These are phyloP conservation scores for Phytophthora syringae DNA, from an alignment of 352 stramenopile species.

Conservation along the genomic window DNA sequence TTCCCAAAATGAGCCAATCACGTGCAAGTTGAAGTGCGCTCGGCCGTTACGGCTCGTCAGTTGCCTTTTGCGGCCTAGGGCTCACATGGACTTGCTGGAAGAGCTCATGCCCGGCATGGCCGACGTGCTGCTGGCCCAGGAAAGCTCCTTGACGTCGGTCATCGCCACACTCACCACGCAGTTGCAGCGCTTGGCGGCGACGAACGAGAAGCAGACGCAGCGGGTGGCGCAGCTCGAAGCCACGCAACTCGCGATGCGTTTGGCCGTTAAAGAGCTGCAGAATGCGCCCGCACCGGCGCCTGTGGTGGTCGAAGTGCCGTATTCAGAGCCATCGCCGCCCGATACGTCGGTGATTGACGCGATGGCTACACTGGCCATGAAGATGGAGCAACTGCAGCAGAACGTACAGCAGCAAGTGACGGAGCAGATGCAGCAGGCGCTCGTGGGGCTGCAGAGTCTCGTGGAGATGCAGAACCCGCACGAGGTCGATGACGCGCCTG, in stretches of 20 bases:
- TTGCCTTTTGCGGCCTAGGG: not conserved
- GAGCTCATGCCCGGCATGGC: constrained; percentile 72
- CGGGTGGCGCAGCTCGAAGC: constrained; percentile 47
- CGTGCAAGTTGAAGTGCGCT: constrained; percentile 13
- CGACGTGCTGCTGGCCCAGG: constrained; percentile 65
- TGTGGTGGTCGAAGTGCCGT: constrained; percentile 30
- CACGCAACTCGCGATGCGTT: constrained; percentile 35
- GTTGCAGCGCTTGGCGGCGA: constrained; percentile 51
- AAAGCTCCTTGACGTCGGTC: constrained; percentile 59
- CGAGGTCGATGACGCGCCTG: constrained; percentile 28
- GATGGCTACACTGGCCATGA: constrained; percentile 15
- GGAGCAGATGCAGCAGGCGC: constrained; percentile 25
- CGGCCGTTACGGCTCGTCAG: constrained; percentile 1
- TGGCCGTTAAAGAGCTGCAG: constrained; percentile 35
- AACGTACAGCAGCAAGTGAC: constrained; percentile 34
- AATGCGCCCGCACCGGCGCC: constrained; percentile 18
- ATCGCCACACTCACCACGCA: constrained; percentile 60
- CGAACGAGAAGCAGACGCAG: constrained; percentile 40
- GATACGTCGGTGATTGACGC: constrained; percentile 22
- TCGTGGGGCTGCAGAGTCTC: constrained; percentile 11
- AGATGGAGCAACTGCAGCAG: constrained; percentile 31
- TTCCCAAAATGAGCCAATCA: constrained; percentile 17
- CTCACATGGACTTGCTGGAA: constrained; percentile 63
- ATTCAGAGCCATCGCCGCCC: constrained; percentile 9
- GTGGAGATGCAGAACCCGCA: constrained; percentile 7